These are phyloP conservation scores for Combretum micranthum DNA, from an alignment of 345 rosid genomes.

Conservation along the genomic window DNA sequence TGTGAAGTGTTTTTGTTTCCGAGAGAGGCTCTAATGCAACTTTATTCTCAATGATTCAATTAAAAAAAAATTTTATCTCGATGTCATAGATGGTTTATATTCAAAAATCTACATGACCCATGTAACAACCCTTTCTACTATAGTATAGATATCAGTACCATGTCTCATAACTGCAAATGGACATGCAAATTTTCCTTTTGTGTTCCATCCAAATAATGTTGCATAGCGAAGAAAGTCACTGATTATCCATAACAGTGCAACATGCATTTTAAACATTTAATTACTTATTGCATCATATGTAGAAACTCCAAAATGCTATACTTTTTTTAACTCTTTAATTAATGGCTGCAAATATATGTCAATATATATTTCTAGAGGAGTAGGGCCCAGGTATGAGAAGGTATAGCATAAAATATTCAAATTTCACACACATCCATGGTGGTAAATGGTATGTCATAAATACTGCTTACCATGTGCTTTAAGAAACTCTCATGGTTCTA, in stretches of 20 bases:
- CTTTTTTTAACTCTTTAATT: background rate
- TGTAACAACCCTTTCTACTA: background rate
- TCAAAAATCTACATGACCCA: no score
- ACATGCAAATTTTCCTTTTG: background rate
- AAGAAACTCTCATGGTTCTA: no score
- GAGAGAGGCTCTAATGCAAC: no score
- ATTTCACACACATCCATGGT: constrained; percentile 4
- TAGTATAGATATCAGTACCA: background rate
- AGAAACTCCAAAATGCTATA: background rate
- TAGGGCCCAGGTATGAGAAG: background rate
- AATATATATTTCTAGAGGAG: background rate
- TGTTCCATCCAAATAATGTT: background rate
- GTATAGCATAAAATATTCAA: background rate
- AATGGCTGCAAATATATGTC: background rate
- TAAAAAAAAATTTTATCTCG: no score
- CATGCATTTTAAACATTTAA: background rate
- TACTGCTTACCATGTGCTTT: background rate
- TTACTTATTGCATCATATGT: constrained; percentile 1
- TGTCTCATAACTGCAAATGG: background rate
- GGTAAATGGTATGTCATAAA: constrained; percentile 6
- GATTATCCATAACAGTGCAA: background rate
- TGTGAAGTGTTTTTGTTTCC: no score
- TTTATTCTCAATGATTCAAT: no score
- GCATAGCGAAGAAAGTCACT: background rate
- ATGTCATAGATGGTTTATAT: no score